These are phyloP conservation scores for Tulasnella sp. DNA, from an alignment of 768 basidiomycete genomes.

Conservation along the genomic window DNA sequence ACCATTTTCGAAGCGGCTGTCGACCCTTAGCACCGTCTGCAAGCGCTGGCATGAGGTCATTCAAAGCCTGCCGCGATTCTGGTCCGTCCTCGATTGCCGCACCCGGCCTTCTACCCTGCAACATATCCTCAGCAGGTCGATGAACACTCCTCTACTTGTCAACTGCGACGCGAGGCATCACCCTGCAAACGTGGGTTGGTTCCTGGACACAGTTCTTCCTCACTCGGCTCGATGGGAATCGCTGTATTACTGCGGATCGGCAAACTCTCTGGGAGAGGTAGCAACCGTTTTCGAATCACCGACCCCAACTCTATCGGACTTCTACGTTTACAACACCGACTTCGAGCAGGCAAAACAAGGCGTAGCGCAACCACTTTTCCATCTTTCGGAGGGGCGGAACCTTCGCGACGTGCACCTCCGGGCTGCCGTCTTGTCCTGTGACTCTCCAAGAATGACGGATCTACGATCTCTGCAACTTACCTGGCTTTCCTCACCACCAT, in stretches of 20 bases:
- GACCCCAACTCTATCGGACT: neutral
- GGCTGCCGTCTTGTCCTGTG: neutral
- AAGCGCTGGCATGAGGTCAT: neutral
- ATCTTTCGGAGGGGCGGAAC: neutral
- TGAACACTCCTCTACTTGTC: neutral
- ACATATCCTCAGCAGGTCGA: neutral
- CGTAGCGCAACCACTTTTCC: neutral
- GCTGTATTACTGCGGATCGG: neutral
- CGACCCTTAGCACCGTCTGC: neutral
- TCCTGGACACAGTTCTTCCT: neutral
- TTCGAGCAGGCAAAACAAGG: neutral
- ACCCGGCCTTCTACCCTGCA: neutral
- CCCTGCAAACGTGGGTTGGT: neutral
- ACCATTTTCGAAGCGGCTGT: neutral
- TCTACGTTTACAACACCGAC: neutral
- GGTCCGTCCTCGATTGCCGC: neutral
- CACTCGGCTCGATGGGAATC: neutral
- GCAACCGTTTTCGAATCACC: neutral
- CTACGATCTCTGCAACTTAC: neutral
- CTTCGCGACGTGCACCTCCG: neutral
- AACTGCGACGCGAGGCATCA: neutral
- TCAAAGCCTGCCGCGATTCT: neutral
- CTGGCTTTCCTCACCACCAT: neutral
- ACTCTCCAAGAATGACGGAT: neutral
- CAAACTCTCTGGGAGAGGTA: neutral